Conservation (phyloP, 2,329 filamentous ascomycete species). For the Sarocladium brachiariae region DNA sequence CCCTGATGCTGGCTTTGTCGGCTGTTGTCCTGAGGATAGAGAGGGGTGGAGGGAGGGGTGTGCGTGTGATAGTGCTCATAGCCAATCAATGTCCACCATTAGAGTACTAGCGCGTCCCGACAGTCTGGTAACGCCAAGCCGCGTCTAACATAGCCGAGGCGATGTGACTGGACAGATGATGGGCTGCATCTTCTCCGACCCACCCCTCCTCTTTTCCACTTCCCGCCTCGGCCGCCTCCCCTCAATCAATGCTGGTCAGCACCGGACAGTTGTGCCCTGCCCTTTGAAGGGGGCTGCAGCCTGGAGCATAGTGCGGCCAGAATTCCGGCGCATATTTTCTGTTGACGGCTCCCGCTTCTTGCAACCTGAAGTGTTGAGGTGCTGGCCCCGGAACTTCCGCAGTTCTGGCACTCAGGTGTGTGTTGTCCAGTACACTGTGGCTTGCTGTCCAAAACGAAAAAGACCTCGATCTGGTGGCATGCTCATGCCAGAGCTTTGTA, state of each 20-base stretch:
- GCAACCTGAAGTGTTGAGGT: neutral
- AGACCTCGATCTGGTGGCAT: too few relatives aligned
- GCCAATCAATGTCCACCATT: neutral
- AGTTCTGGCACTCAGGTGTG: neutral
- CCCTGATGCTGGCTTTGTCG: neutral
- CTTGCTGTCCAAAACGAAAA: too few relatives aligned
- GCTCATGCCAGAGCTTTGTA: too few relatives aligned
- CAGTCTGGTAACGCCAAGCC: conserved; percentile 28
- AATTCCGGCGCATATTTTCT: conserved; percentile 1
- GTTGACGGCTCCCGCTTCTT: neutral
- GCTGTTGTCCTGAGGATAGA: conserved; percentile 27
- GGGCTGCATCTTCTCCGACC: conserved; percentile 15
- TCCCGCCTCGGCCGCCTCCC: conserved; percentile 4
- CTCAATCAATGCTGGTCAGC: neutral
- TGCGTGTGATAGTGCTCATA: conserved; percentile 2
- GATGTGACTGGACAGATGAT: conserved; percentile 21
- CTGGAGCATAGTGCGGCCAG: neutral
- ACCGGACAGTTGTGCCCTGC: neutral
- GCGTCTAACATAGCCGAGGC: conserved; percentile 15
- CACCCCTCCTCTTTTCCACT: neutral
- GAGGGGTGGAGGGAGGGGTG: neutral
- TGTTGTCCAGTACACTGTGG: too few relatives aligned
- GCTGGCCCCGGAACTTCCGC: neutral
- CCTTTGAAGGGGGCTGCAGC: neutral
- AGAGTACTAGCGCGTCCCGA: conserved; percentile 28